Base-by-base conservation (phyloP, 164 flowering plant species). In the Umbilicus rupestris region DNA sequence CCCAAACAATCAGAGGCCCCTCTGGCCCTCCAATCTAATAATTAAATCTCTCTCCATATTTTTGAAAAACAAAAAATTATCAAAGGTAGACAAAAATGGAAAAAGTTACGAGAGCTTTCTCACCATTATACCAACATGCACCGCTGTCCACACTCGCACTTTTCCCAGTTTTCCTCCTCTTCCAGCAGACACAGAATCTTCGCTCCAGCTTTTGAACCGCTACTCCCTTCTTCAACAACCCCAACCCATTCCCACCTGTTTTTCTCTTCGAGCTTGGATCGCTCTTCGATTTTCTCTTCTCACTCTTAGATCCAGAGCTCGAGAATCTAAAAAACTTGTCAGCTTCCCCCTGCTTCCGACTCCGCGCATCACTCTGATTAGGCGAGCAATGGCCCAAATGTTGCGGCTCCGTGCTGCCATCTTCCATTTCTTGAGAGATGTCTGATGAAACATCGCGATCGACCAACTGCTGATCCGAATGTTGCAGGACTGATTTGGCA, bases 291-390 rank as follows among this genome's bases (percentile, higher is more conserved):
- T 62, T 63, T n/a, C 73, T 70, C 30, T 14, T 52, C 39, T 62
- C 69, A 9, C 47, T 33, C 45, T 66, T 33, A 29, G 68, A 72
- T 50, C 72, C 78, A 31, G 80, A 44, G 47, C 92, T 84, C 42
- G 84, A 87, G 77, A 87, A 87, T 84, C 86, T 81, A 33, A 89
- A 89, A 44, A 87, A 69, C 69, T 73, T 72, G 17, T 71, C 80
- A 37, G 35, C 15, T 39, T 47, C 37, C n/a, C n/a, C n/a, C n/a
- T n/a, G n/a, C n/a, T n/a, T n/a, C n/a, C n/a, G n/a, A 68, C 73
- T 7, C 2, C 26, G 57, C 14, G 8, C 0, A 29, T 55, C 9
- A n/a, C 29, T 41, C 15, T 7, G 30, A 55, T 19, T 10, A 29
- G 60, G 29, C 30, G 30, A 55, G 14, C 14, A 5, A 22, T 5